Conservation (phyloP, 495 filamentous ascomycete species). For the Aspergillus mulundensis region DNA sequence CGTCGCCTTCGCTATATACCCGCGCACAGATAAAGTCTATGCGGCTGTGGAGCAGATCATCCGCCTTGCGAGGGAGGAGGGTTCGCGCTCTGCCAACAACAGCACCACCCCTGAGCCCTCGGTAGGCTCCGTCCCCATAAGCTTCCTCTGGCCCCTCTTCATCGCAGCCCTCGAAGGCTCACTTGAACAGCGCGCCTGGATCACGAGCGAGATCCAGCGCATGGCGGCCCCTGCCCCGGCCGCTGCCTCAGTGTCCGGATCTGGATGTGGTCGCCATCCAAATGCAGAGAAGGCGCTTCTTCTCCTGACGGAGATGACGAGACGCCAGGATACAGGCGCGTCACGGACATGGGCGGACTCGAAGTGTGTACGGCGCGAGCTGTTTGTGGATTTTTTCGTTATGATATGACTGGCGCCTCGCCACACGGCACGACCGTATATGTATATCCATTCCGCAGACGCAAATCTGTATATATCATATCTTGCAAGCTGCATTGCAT, state of each 20-base stretch:
- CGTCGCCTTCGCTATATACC: constrained; percentile 41
- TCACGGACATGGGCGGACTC: constrained; percentile 40
- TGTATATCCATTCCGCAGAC: too few species aligned
- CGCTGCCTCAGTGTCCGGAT: not conserved
- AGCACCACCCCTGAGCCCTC: not conserved
- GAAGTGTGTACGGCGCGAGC: constrained; percentile 32
- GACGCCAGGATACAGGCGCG: constrained; percentile 37
- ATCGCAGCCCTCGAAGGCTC: constrained; percentile 37
- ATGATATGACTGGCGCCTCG: constrained; percentile 24
- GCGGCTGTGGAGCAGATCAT: constrained; percentile 39
- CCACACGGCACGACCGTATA: too few species aligned
- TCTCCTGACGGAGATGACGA: constrained; percentile 37
- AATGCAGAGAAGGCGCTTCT: constrained; percentile 30
- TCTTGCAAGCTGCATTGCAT: too few species aligned
- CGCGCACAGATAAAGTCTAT: constrained; percentile 38
- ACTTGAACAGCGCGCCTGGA: constrained; percentile 32
- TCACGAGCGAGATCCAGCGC: constrained; percentile 33
- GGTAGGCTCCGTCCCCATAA: constrained; percentile 19
- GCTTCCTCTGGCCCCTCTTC: constrained; percentile 39
- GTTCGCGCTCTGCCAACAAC: not conserved
- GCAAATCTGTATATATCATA: not conserved
- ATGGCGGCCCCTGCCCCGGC: constrained; percentile 17
- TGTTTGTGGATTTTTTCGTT: constrained; percentile 37
- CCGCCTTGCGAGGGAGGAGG: constrained; percentile 33
- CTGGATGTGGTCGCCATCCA: constrained; percentile 21